Evolutionary conservation across 768 basidiomycete genomes (phyloP).

Genomic region (Mycena capillaripes): DNA sequence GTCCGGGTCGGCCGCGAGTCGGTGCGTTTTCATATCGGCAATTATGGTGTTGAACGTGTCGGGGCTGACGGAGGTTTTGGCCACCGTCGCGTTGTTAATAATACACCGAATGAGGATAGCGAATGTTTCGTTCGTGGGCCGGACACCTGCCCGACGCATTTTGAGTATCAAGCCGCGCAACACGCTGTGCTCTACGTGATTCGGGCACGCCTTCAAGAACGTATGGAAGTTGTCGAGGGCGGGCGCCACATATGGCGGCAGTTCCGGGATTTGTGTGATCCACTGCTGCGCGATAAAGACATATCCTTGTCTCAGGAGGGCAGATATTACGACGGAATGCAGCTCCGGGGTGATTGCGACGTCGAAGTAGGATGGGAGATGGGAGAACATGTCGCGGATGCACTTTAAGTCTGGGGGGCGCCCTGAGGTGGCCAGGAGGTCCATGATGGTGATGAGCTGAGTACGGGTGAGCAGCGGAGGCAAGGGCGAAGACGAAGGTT

Average conservation of each 20-base stretch:
- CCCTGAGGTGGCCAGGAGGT: conserved; percentile 65
- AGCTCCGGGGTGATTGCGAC: conserved; percentile 59
- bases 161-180: conserved; percentile 50
- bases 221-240: conserved; percentile 68
- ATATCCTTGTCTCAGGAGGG: conserved; percentile 61
- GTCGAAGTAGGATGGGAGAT: conserved; percentile 63
- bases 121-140: conserved; percentile 62
- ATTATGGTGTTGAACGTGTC: conserved; percentile 58
- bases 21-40: conserved; percentile 59
- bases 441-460: conserved; percentile 57
- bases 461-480: conserved; percentile 44
- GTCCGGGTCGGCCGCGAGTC: conserved; percentile 59
- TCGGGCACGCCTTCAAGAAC: conserved; percentile 58
- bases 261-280: conserved; percentile 66
- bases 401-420: conserved; percentile 66
- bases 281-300: conserved; percentile 61
- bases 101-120: conserved; percentile 62
- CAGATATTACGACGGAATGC: conserved; percentile 64
- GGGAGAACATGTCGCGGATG: conserved; percentile 65
- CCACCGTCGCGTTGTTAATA: conserved; percentile 47
- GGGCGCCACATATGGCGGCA: conserved; percentile 61
- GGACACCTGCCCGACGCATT: conserved; percentile 46
- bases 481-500: conserved; percentile 41
- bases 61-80: conserved; percentile 46
- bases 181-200: conserved; percentile 48